Conservation (phyloP, 2,329 filamentous ascomycete species). For the Xylaria arbuscula region DNA sequence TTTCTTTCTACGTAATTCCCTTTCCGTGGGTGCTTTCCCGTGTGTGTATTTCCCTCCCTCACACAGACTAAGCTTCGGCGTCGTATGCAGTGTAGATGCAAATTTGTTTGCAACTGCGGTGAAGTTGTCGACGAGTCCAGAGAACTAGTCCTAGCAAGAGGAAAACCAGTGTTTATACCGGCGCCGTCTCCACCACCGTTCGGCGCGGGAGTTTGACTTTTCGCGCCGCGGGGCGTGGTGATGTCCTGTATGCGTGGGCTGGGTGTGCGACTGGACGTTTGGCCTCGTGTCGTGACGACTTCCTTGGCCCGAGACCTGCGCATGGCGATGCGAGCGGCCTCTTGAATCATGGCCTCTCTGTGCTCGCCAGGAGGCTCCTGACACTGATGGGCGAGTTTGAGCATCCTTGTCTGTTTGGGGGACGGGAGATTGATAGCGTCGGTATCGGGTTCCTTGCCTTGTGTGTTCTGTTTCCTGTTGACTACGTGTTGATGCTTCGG, state of each 20-base stretch:
- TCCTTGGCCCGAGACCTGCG: constrained; percentile 41
- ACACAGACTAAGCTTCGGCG: background rate
- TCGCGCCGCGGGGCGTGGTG: constrained; percentile 14
- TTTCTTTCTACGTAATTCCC: background rate
- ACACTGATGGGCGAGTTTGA: constrained; percentile 20
- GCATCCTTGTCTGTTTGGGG: constrained; percentile 10
- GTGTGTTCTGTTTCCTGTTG: background rate
- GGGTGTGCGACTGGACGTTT: constrained; percentile 32
- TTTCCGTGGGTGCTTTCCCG: background rate
- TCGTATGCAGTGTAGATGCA: background rate
- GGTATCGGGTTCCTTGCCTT: constrained; percentile 3
- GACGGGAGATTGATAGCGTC: background rate
- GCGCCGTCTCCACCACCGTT: constrained; percentile 33
- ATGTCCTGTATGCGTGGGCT: constrained; percentile 31
- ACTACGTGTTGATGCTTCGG: background rate
- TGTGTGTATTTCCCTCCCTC: background rate
- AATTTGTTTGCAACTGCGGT: background rate
- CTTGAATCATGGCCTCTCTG: constrained; percentile 42
- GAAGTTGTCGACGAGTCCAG: background rate
- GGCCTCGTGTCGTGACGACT: constrained; percentile 27
- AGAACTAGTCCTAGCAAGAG: constrained; percentile 30
- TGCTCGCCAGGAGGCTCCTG: constrained; percentile 27
- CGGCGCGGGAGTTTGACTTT: constrained; percentile 18
- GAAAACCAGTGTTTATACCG: constrained; percentile 43
- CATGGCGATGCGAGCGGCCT: constrained; percentile 46